phyloP scores from a whole-genome alignment of 495 filamentous ascomycete genomes.

The Aspergillus cavernicola region DNA sequence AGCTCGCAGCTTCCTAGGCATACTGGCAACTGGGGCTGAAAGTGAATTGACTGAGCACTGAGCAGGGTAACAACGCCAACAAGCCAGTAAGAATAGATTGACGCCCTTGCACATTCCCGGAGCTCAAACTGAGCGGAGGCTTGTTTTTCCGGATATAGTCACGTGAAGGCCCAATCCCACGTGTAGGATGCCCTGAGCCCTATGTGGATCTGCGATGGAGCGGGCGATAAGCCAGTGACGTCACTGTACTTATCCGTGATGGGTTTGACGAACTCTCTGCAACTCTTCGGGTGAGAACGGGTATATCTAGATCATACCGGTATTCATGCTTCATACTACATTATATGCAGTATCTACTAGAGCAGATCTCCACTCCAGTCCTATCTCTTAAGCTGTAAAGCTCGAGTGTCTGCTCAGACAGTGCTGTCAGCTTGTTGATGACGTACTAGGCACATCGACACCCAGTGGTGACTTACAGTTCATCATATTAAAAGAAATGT shows the following conservation, averaged over 20 bases:
- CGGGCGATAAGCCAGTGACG: neutral
- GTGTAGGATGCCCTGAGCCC: constrained; percentile 11
- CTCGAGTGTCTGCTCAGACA: neutral
- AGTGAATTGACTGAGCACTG: constrained; percentile 5
- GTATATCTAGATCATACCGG: neutral
- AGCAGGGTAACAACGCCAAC: neutral
- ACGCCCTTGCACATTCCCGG: constrained; percentile 10
- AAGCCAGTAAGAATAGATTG: constrained; percentile 14
- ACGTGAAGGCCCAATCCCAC: constrained; percentile 14
- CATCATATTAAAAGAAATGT: neutral
- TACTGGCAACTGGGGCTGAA: constrained; percentile 19
- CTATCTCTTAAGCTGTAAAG: no score
- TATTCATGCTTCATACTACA: neutral
- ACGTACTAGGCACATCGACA: neutral
- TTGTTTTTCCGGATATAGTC: constrained; percentile 20
- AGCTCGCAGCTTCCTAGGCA: constrained; percentile 47
- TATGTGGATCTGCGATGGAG: neutral
- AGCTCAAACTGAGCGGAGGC: constrained; percentile 7
- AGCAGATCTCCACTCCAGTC: no score
- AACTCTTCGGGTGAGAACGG: neutral
- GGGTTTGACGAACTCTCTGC: no score
- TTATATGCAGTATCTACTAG: neutral
- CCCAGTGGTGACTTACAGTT: neutral
- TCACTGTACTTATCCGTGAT: neutral
- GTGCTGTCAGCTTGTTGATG: neutral